phyloP scores from a whole-genome alignment of 2,329 filamentous ascomycete genomes.

The Colletotrichum kahawae region DNA sequence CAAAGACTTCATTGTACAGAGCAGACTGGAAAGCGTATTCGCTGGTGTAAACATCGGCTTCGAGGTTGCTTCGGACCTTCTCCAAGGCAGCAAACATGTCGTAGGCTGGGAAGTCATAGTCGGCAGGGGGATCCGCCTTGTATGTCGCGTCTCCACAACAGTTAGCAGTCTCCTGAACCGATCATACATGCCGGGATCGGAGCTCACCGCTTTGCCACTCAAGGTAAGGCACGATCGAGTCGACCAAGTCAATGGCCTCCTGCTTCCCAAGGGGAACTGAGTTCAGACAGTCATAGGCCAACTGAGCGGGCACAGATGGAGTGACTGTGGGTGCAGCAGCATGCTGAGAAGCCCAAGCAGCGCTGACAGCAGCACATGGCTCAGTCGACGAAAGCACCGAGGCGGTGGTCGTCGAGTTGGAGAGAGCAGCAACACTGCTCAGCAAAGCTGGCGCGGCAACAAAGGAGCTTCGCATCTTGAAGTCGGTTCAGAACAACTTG shows the following conservation, averaged over 20 bases:
- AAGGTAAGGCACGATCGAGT: constrained; percentile 43
- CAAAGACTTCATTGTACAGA: constrained; percentile 41
- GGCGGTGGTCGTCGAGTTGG: background rate
- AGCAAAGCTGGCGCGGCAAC: background rate
- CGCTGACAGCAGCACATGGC: constrained; percentile 3
- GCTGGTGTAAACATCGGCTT: constrained; percentile 37
- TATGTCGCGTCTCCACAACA: constrained; percentile 39
- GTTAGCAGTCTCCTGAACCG: background rate
- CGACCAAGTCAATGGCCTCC: constrained; percentile 42
- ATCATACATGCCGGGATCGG: background rate
- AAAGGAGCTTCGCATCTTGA: constrained; percentile 4
- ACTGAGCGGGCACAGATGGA: constrained; percentile 33
- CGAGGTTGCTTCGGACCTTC: constrained; percentile 34
- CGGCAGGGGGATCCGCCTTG: constrained; percentile 54
- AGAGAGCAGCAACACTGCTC: background rate
- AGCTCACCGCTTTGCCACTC: constrained; percentile 43
- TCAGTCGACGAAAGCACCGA: background rate
- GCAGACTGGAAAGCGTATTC: constrained; percentile 47
- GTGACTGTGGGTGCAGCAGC: background rate
- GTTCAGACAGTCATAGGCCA: constrained; percentile 45
- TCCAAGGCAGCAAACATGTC: constrained; percentile 41
- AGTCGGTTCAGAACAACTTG: background rate
- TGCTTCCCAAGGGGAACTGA: constrained; percentile 45
- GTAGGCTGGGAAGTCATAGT: constrained; percentile 50
- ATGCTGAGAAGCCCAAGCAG: constrained; percentile 6